Conservation (phyloP, 2,329 filamentous ascomycete species). For the Aureobasidium sp. region DNA sequence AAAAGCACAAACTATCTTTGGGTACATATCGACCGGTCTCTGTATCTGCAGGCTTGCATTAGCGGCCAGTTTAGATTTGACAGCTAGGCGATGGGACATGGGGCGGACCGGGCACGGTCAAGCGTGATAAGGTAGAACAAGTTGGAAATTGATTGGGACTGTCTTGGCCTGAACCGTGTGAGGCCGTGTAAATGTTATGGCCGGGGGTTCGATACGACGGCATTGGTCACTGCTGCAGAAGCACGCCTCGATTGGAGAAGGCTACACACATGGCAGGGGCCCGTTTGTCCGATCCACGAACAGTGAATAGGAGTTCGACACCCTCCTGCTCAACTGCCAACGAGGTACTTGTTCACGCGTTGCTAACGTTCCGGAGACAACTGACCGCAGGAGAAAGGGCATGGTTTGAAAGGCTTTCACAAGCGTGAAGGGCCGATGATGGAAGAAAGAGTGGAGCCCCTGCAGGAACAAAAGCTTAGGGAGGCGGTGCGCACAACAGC, state of each 20-base stretch:
- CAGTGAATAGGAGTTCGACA: neutral
- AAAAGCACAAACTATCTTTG: constrained; percentile 17
- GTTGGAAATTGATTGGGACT: constrained; percentile 13
- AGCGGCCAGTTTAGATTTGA: constrained; percentile 15
- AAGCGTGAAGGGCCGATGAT: constrained; percentile 14
- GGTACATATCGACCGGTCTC: constrained; percentile 15
- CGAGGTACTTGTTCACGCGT: neutral
- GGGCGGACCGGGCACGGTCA: constrained; percentile 15
- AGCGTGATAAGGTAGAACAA: constrained; percentile 11
- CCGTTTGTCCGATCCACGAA: neutral
- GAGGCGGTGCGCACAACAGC: constrained; percentile 11
- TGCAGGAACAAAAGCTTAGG: constrained; percentile 16
- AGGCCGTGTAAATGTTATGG: constrained; percentile 6
- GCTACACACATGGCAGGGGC: neutral
- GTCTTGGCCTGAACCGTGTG: constrained; percentile 12
- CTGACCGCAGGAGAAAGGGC: constrained; percentile 1
- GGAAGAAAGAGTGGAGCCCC: constrained; percentile 15
- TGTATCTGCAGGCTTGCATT: constrained; percentile 16
- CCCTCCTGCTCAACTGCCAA: constrained; percentile 3
- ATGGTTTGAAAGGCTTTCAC: constrained; percentile 1
- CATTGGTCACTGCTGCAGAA: neutral
- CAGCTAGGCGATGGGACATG: constrained; percentile 13
- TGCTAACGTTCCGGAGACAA: neutral
- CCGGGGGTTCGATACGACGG: neutral
- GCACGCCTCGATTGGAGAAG: neutral